Base-by-base conservation (phyloP, 768 basidiomycete genomes). In the Boletus barrowsii region DNA sequence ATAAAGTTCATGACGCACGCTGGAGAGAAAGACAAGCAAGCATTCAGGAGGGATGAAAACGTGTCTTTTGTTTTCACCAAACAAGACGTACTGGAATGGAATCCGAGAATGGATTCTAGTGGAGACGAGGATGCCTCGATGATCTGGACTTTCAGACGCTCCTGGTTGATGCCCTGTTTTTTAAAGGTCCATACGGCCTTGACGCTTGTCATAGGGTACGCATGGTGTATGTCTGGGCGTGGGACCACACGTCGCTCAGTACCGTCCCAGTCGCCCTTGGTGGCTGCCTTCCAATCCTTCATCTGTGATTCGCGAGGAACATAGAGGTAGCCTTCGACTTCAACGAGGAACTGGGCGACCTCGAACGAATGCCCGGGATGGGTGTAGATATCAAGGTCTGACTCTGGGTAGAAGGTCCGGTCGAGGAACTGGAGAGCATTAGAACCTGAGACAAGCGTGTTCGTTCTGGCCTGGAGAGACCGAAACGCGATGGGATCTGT, bases 311-410 rank as follows among this genome's bases (percentile, higher is more conserved):
- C 46, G 13, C 51, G 58, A 44, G 41, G 41, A 1, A 3, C 41
- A 42, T 50, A 50, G 9, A 11, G 14, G 17, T 49, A 36, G 26
- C 40, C 48, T 15, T 67, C 61, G 8, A 3, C 41, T 13, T 54
- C 46, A 0, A 64, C 35, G 0, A 82, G 61, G 66, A 75, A 80
- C 8, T 42, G 37, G 0, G 69, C 72, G 8, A 82, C 63, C 18
- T 69, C 65, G 13, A 52, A 42, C 37, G 67, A 60, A 37, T 64
- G 59, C 0, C 64, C 60, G 2, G 71, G 68, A 7, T 74, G 65
- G 13, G 72, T 67, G 60, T 83, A 84, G 3, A 83, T 35, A 49
- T 84, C 83, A 7, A 84, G 72, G 57, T 83, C 81, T 0, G 81
- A 71, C 4, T 71, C 72, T 3, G 72, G 67, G 53, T 80, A 82